These are phyloP conservation scores for Diaporthe vaccinii DNA, from an alignment of 2,329 filamentous ascomycete genomes.

Conservation along the genomic window DNA sequence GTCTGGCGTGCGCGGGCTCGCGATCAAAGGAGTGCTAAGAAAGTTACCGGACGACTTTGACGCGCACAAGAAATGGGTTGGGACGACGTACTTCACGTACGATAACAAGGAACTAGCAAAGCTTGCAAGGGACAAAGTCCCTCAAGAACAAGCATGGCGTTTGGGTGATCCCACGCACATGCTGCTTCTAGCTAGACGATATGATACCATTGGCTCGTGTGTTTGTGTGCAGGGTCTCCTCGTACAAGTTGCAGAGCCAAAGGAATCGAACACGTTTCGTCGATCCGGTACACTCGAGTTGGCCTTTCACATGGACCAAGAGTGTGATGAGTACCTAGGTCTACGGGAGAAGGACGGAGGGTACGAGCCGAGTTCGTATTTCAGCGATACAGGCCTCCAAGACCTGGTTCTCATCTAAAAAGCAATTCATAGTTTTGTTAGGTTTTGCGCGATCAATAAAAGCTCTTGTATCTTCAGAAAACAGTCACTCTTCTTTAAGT, in stretches of 20 bases:
- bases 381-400: background rate
- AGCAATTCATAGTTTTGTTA: background rate
- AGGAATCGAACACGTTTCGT: background rate
- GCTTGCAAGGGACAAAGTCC: background rate
- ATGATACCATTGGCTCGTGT: rapidly evolving
- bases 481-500: background rate
- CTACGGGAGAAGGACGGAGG: background rate
- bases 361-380: background rate
- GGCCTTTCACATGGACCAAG: background rate
- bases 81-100: background rate
- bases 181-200: background rate
- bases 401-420: background rate
- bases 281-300: background rate
- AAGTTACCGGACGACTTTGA: background rate
- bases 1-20: constrained; percentile 10
- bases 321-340: background rate
- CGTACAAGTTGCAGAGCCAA: background rate
- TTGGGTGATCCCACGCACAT: background rate
- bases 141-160: background rate
- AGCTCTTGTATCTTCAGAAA: background rate
- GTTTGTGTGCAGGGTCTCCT: background rate
- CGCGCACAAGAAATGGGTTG: background rate
- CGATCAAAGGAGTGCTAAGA: background rate
- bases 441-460: background rate
- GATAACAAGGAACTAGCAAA: background rate